Conservation (phyloP, 768 basidiomycete species). For the Podaxis rugospora region DNA sequence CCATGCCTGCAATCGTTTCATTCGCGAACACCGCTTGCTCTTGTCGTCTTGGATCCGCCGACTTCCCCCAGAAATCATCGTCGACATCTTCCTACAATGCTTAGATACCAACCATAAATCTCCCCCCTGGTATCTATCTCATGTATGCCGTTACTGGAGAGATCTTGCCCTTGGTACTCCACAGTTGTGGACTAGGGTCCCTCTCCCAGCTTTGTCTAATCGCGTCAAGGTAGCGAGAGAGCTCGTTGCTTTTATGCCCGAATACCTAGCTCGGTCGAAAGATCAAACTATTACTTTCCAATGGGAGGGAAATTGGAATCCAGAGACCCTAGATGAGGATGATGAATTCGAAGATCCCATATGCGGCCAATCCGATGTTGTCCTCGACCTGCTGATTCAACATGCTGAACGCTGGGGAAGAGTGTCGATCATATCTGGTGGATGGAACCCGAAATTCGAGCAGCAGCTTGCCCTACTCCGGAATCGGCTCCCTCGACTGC, state of each 20-base stretch:
- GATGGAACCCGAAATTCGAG: slow-evolving; percentile 15
- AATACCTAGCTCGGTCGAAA: slow-evolving; percentile 1
- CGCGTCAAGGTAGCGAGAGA: slow-evolving; percentile 8
- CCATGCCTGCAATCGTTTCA: slow-evolving; percentile 15
- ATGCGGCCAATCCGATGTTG: slow-evolving; percentile 12
- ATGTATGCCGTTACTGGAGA: slow-evolving; percentile 39
- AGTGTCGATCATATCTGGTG: slow-evolving; percentile 15
- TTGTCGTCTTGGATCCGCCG: slow-evolving; percentile 18
- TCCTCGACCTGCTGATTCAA: slow-evolving; percentile 17
- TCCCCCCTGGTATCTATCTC: slow-evolving; percentile 26
- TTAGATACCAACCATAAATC: background rate
- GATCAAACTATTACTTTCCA: background rate
- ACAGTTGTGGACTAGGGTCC: slow-evolving; percentile 34
- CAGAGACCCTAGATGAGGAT: slow-evolving; percentile 13
- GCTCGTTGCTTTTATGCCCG: background rate
- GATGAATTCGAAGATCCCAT: slow-evolving; percentile 18
- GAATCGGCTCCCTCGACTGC: background rate
- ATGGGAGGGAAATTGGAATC: slow-evolving; percentile 10
- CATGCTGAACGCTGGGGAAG: slow-evolving; percentile 20
- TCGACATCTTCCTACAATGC: slow-evolving; percentile 8
- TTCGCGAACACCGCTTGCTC: slow-evolving; percentile 16
- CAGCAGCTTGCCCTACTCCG: slow-evolving; percentile 18
- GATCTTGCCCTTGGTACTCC: slow-evolving; percentile 30
- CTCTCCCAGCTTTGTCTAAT: slow-evolving; percentile 17
- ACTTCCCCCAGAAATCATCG: slow-evolving; percentile 23